These are phyloP conservation scores for Excoecaria agallocha DNA, from an alignment of 345 rosid genomes.

Conservation along the genomic window DNA sequence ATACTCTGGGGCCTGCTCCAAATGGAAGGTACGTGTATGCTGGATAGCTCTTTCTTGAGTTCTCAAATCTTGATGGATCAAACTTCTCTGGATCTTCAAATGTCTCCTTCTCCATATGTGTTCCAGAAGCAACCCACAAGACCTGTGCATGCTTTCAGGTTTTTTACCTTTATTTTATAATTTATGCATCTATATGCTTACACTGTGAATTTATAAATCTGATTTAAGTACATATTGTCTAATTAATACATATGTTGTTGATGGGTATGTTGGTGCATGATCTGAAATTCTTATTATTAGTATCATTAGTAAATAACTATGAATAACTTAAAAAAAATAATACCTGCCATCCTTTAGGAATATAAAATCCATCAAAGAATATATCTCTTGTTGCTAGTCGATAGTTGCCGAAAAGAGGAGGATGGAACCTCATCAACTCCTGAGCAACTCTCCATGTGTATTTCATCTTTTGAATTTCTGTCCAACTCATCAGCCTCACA, in stretches of 20 bases:
- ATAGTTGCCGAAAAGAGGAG: neutral
- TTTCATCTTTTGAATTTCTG: neutral
- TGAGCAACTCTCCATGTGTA: neutral
- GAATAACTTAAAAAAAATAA: neutral
- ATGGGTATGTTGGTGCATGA: too few species aligned
- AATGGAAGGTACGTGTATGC: slow-evolving; percentile 7
- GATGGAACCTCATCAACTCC: neutral
- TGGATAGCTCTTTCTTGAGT: neutral
- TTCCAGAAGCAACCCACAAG: neutral
- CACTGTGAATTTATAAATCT: too few species aligned
- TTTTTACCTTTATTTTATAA: too few species aligned
- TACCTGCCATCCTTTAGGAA: neutral
- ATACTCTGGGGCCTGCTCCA: slow-evolving; percentile 11
- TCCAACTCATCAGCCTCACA: neutral
- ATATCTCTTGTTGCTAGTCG: neutral
- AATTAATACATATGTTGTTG: too few species aligned
- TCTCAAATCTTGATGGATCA: slow-evolving; percentile 12
- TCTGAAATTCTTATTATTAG: too few species aligned
- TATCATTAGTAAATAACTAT: too few species aligned
- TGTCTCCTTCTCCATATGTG: neutral
- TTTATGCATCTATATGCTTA: too few species aligned
- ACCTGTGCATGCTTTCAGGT: neutral
- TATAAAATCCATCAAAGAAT: neutral
- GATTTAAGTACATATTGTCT: too few species aligned
- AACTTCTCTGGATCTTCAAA: slow-evolving; percentile 13